Percentiles rank a stretch among this genome's conserved stretches.
phyloP scores from a whole-genome alignment of 1,284 basidiomycete species.

The Inonotus obliquus region DNA sequence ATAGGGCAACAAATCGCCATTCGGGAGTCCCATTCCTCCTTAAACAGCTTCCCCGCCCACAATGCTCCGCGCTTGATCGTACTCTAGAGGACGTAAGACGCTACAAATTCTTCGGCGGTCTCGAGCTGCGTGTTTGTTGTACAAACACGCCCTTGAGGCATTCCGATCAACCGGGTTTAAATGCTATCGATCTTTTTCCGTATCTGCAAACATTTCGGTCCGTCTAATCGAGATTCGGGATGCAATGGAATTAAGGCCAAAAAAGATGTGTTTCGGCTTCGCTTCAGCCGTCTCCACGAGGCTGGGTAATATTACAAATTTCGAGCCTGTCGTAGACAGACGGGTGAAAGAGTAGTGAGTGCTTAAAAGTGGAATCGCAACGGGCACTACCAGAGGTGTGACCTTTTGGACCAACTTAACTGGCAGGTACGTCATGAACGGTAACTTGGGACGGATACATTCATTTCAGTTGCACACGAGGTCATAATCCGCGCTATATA shows the following conservation, averaged over 20 bases:
- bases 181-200: not conserved
- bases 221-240: not conserved
- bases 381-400: too few relatives aligned
- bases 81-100: not conserved
- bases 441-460: too few relatives aligned
- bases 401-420: too few relatives aligned
- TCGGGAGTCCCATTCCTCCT: not conserved
- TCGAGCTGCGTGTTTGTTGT: not conserved
- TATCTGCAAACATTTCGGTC: not conserved
- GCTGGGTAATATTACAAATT: too few relatives aligned
- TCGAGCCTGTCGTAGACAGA: too few relatives aligned
- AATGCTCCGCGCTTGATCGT: not conserved
- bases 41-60: not conserved
- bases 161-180: not conserved
- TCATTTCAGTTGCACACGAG: too few relatives aligned
- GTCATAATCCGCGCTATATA: too few relatives aligned
- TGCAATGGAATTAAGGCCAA: not conserved
- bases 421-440: too few relatives aligned
- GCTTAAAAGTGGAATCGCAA: too few relatives aligned
- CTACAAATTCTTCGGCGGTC: not conserved
- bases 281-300: too few relatives aligned
- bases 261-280: not conserved
- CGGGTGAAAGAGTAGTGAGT: too few relatives aligned
- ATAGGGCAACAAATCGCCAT: not conserved
- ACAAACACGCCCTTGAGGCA: not conserved